A percentile compares a stretch with the other conserved stretches of the same genome.
Conservation (phyloP, 495 filamentous ascomycete species). For the Annulohypoxylon stygium region DNA sequence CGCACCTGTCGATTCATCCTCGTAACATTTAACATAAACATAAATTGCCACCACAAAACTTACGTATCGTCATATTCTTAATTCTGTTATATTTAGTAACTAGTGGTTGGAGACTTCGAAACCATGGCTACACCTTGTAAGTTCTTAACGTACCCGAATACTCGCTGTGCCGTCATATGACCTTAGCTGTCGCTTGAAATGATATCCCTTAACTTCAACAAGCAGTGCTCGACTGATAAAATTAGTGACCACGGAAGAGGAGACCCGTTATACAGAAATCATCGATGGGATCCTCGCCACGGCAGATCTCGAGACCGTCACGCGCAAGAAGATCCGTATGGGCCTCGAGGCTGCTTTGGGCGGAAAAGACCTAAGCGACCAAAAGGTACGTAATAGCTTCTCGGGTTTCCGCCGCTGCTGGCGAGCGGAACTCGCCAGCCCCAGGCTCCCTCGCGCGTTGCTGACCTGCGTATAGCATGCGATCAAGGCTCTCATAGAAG, state of each 20-base stretch:
- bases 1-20: background rate
- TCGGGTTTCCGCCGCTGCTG: background rate
- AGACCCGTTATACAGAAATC: slow-evolving; percentile 79
- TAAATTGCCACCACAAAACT: background rate
- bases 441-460: slow-evolving; percentile 6
- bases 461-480: slow-evolving; percentile 67
- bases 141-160: background rate
- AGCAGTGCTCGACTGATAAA: slow-evolving; percentile 20
- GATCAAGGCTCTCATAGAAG: slow-evolving; percentile 86
- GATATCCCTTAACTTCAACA: background rate
- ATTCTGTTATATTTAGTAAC: slow-evolving; percentile 11
- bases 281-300: slow-evolving; percentile 90
- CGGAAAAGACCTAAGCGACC: slow-evolving; percentile 82
- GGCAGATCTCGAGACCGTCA: slow-evolving; percentile 89
- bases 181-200: background rate
- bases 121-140: slow-evolving; percentile 41
- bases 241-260: slow-evolving; percentile 75
- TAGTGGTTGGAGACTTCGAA: slow-evolving; percentile 11
- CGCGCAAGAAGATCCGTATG: slow-evolving; percentile 91
- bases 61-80: background rate
- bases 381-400: slow-evolving; percentile 75
- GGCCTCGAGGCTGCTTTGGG: slow-evolving; percentile 78
- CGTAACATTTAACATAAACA: background rate
- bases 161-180: background rate
- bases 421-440: background rate